These are phyloP conservation scores for Ampelocalamus luodianensis DNA, from an alignment of 176 grass and related monocot genomes.

Conservation along the genomic window DNA sequence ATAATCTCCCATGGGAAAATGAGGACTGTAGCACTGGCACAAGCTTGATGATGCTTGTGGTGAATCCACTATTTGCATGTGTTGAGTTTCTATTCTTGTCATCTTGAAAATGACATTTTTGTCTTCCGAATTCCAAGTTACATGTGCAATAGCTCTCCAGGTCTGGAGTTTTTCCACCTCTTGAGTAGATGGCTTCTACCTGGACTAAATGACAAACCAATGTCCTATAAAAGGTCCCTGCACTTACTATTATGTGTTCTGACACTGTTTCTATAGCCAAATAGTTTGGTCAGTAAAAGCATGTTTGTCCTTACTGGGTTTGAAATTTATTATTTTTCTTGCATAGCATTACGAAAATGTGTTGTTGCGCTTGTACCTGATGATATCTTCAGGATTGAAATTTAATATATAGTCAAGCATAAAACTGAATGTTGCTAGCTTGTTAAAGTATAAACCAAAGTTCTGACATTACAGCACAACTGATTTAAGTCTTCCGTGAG, in stretches of 20 bases:
- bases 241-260: constrained; percentile 4
- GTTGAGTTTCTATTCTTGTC: background rate
- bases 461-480: background rate
- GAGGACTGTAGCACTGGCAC: background rate
- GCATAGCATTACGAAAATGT: background rate
- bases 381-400: background rate
- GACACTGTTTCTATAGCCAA: constrained; percentile 40
- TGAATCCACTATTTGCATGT: constrained; percentile 6
- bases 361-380: background rate
- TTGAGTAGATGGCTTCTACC: constrained; percentile 25
- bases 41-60: constrained; percentile 8
- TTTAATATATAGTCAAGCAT: background rate
- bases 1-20: constrained; percentile 9
- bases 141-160: background rate
- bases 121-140: background rate
- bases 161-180: constrained; percentile 6
- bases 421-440: background rate
- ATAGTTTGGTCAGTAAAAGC: constrained; percentile 42
- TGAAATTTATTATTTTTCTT: background rate
- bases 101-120: background rate
- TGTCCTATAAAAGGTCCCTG: constrained; percentile 26
- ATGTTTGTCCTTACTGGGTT: constrained; percentile 18
- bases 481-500: background rate
- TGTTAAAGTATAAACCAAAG: background rate
- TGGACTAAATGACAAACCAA: constrained; percentile 29